A percentile compares a stretch with the other conserved stretches of the same genome.
Evolutionary conservation across 2,329 filamentous ascomycete species (phyloP).

Genomic region (Penicillium sp.): DNA sequence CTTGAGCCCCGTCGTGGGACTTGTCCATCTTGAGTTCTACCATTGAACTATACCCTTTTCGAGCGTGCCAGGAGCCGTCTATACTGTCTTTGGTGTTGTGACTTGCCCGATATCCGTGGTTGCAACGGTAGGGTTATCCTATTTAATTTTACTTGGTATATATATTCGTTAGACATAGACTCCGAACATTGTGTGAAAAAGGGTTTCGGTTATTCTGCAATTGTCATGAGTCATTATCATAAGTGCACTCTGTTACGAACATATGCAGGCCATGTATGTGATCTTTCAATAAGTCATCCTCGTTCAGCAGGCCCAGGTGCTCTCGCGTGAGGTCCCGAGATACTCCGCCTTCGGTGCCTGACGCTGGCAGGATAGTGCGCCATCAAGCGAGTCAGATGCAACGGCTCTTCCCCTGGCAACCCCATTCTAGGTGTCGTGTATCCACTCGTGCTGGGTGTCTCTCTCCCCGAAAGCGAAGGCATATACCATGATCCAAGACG

Average conservation of each 20-base stretch:
- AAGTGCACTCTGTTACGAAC: not conserved
- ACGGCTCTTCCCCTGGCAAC: slow-evolving; percentile 19
- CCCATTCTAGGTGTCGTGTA: slow-evolving; percentile 18
- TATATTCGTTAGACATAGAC: slow-evolving; percentile 17
- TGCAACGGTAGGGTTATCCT: not conserved
- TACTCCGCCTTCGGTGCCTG: slow-evolving; percentile 25
- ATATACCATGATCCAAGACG: slow-evolving; percentile 10
- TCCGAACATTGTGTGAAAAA: not conserved
- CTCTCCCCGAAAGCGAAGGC: slow-evolving; percentile 4
- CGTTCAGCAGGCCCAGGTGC: slow-evolving; percentile 5
- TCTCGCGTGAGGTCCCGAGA: slow-evolving; percentile 23
- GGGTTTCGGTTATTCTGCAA: no score
- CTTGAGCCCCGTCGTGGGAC: not conserved
- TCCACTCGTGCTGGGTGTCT: slow-evolving; percentile 19
- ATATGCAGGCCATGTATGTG: not conserved
- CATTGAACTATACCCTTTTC: no score
- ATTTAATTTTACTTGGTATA: slow-evolving; percentile 5
- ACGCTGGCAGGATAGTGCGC: slow-evolving; percentile 26
- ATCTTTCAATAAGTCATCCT: not conserved
- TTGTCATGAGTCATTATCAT: not conserved
- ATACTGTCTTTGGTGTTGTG: slow-evolving; percentile 4
- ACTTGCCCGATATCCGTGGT: not conserved
- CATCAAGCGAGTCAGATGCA: slow-evolving; percentile 19
- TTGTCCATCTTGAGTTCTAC: no score
- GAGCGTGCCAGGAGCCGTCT: slow-evolving; percentile 6